Conservation (phyloP, 495 filamentous ascomycete genomes). For the Penicillium canescens region DNA sequence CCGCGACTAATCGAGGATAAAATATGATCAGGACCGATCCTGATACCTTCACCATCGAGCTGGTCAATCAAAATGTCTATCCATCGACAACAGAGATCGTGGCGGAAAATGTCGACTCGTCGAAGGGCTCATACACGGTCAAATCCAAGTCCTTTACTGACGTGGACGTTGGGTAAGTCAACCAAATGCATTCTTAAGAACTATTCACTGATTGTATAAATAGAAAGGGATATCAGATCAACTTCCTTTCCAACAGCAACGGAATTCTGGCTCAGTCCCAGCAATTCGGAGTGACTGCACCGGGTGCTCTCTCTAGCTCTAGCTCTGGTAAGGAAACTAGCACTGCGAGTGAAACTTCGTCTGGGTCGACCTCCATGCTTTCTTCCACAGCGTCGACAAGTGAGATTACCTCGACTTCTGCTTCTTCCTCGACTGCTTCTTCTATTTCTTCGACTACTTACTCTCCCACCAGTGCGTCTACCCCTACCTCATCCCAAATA, state of each 20-base stretch:
- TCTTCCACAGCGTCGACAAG: conserved; percentile 12
- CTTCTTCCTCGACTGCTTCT: conserved; percentile 19
- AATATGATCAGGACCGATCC: conserved; percentile 33
- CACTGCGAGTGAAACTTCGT: conserved; percentile 24
- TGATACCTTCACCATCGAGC: conserved; percentile 29
- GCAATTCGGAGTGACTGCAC: conserved; percentile 32
- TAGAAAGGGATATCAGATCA: conserved; percentile 37
- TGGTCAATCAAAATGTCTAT: conserved; percentile 37
- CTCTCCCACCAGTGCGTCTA: conserved; percentile 28
- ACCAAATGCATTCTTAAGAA: neutral
- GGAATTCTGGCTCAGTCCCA: conserved; percentile 38
- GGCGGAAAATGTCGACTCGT: conserved; percentile 28
- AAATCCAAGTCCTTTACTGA: conserved; percentile 19
- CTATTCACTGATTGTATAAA: neutral
- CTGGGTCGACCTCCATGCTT: conserved; percentile 10
- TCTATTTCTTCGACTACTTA: conserved; percentile 26
- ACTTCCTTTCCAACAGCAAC: conserved; percentile 25
- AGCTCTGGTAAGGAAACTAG: conserved; percentile 36
- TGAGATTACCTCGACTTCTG: conserved; percentile 18
- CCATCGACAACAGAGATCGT: conserved; percentile 41
- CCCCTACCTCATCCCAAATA: conserved; percentile 18
- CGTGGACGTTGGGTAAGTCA: conserved; percentile 25
- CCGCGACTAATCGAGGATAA: neutral
- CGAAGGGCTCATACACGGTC: conserved; percentile 30
- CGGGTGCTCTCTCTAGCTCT: conserved; percentile 15